Base-by-base conservation (phyloP, 495 filamentous ascomycete species). In the Platismatia glauca region DNA sequence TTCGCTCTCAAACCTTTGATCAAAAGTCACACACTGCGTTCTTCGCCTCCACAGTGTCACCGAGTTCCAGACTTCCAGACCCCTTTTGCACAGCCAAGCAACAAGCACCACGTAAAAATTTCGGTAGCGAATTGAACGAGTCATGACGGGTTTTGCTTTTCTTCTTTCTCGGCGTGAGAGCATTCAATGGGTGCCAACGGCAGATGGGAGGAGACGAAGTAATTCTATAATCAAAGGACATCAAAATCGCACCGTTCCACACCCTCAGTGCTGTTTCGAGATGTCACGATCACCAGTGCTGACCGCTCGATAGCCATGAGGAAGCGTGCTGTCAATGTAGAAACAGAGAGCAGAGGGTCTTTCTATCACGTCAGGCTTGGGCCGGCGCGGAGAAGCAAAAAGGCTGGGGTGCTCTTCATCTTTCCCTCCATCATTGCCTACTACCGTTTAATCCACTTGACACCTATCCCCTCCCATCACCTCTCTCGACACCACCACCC, bases 121-220 rank as follows among this genome's bases (percentile, higher is more conserved):
- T 34, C 22, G n/a, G 33, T 62, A 9, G 55, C 48, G 34, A 59
- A 29, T 9, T 52, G 39, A 52, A 64, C 61, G 59, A 66, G 41
- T 66, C 50, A 66, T 56, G 65, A 66, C 61, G 56, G 57, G 31
- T 43, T 61, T 60, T 59, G 20, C 5, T 22, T 48, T 64, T 53
- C n/a, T 64, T 50, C 38, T 41, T 67, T 37, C 34, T 62, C 44
- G 57, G 50, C 65, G 61, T 29, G 33, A 60, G 61, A 64, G 61
- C 61, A 56, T 60, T 35, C 27, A 57, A 7, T 20, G 39, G 61
- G 37, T 50, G 41, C 34, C 38, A 43, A 39, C 27, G 34, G 44
- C 59, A 62, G 31, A 61, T 48, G 34, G 41, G 58, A 58, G 27
- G 18, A 56, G 50, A 62, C 31, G 58, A 33, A 53, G 55, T 66